Percentiles rank a stretch among this genome's conserved stretches.
phyloP scores from a whole-genome alignment of 2,329 filamentous ascomycete genomes.

The Ceratocystis lukuohia region DNA sequence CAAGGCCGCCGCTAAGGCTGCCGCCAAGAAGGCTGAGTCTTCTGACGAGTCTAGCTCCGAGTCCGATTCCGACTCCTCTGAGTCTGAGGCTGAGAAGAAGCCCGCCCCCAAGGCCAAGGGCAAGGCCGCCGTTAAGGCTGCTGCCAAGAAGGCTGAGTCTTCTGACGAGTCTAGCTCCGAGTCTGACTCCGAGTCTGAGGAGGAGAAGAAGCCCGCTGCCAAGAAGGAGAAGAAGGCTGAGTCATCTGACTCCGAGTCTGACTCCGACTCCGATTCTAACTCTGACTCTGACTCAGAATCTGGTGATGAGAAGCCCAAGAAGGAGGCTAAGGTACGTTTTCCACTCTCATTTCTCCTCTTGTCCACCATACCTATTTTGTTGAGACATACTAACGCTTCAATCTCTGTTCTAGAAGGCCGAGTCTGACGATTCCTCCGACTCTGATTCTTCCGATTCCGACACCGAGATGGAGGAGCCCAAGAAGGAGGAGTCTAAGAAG shows the following conservation, averaged over 20 bases:
- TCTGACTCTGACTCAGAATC: conserved; percentile 25
- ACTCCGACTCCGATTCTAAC: conserved; percentile 29
- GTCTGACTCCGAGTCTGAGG: conserved; percentile 26
- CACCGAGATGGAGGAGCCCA: conserved; percentile 27
- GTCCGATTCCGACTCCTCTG: conserved; percentile 29
- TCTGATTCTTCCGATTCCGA: conserved; percentile 26
- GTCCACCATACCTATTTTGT: neutral
- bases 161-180: conserved; percentile 29
- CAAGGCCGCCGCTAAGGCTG: conserved; percentile 2
- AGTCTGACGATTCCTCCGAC: conserved; percentile 25
- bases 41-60: conserved; percentile 26
- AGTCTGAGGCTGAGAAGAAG: conserved; percentile 26
- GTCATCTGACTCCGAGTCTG: conserved; percentile 29
- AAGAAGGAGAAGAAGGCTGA: conserved; percentile 20
- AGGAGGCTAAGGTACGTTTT: conserved; percentile 16
- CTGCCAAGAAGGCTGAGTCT: conserved; percentile 30
- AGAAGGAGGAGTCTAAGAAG: conserved; percentile 31
- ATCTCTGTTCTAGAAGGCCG: conserved; percentile 24
- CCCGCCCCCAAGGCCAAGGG: conserved; percentile 12
- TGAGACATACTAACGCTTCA: conserved; percentile 20
- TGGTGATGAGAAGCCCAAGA: conserved; percentile 25
- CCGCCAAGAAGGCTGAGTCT: conserved; percentile 28
- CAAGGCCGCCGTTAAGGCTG: conserved; percentile 3
- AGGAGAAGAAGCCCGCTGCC: conserved; percentile 23
- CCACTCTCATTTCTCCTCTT: neutral